Evolutionary conservation across 768 basidiomycete genomes (phyloP).

Genomic region (Crucibulum laeve): DNA sequence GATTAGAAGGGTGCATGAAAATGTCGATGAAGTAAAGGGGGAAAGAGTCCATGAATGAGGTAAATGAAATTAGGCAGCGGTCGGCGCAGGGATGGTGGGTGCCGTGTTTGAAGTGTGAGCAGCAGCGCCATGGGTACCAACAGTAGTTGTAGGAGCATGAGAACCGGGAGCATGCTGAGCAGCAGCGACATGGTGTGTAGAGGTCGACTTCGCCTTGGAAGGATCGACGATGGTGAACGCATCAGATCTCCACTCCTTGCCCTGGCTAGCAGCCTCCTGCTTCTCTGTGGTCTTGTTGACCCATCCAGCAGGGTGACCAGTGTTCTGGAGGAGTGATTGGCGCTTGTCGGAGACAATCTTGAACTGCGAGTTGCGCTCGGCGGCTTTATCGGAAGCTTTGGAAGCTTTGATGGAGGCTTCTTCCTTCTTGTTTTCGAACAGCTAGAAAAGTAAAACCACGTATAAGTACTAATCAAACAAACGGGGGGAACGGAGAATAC

Average conservation of each 20-base stretch:
- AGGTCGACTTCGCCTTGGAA: too few relatives aligned
- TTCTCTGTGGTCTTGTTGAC: conserved; percentile 52
- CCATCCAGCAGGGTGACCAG: conserved; percentile 70
- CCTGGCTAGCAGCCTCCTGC: conserved; percentile 23
- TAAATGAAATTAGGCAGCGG: too few relatives aligned
- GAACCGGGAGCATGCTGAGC: too few relatives aligned
- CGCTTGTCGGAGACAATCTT: conserved; percentile 74
- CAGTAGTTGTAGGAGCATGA: too few relatives aligned
- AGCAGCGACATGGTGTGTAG: too few relatives aligned
- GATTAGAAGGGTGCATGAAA: too few relatives aligned
- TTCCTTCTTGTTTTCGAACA: conserved; percentile 57
- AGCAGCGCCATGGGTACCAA: too few relatives aligned
- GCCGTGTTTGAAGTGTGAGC: too few relatives aligned
- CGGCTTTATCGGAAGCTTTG: conserved; percentile 19
- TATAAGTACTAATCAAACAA: conserved; percentile 1
- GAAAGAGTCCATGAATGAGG: too few relatives aligned
- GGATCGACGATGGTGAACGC: too few relatives aligned
- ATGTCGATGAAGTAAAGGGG: too few relatives aligned
- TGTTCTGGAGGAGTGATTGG: conserved; percentile 58
- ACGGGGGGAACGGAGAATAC: conserved; percentile 10
- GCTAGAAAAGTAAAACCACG: conserved; percentile 22
- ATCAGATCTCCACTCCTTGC: conserved; percentile 37
- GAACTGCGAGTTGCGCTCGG: conserved; percentile 53
- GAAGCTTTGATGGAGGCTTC: conserved; percentile 22
- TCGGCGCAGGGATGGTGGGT: too few relatives aligned